Evolutionary conservation across 2,329 filamentous ascomycete genomes (phyloP).

Genomic region (Apiospora aurea): DNA sequence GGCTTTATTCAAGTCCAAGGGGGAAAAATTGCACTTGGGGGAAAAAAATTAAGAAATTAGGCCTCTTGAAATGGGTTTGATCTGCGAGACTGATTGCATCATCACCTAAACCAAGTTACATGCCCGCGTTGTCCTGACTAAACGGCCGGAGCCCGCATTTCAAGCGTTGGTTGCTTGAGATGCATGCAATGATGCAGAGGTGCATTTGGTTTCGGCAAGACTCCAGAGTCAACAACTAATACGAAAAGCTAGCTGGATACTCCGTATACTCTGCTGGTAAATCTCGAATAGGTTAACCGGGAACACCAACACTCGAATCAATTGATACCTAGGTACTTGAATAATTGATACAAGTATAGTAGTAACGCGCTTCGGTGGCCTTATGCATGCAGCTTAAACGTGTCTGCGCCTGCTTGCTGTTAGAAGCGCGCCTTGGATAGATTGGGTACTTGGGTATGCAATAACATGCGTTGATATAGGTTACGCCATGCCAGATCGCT

Average conservation of each 20-base stretch:
- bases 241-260: too few species aligned
- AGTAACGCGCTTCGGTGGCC: too few species aligned
- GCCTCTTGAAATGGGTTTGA: constrained; percentile 5
- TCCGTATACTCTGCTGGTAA: too few species aligned
- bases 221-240: too few species aligned
- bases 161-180: background rate
- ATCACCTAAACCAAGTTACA: background rate
- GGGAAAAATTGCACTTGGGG: background rate
- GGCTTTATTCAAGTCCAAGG: background rate
- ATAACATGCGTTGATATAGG: constrained; percentile 12
- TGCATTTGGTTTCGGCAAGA: too few species aligned
- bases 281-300: too few species aligned
- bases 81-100: constrained; percentile 4
- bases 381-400: constrained; percentile 13
- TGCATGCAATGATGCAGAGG: background rate
- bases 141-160: background rate
- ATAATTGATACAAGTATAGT: too few species aligned
- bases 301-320: too few species aligned
- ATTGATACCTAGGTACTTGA: too few species aligned
- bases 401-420: constrained; percentile 6
- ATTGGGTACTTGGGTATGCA: background rate
- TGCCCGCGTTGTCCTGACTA: background rate
- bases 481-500: constrained; percentile 2
- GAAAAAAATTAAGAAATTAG: background rate
- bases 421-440: background rate